Evolutionary conservation across 108 stramenopile genomes (phyloP), one percentile per base, ranked within the genome.

Genomic region (Pseudonitzschia multiseries): DNA sequence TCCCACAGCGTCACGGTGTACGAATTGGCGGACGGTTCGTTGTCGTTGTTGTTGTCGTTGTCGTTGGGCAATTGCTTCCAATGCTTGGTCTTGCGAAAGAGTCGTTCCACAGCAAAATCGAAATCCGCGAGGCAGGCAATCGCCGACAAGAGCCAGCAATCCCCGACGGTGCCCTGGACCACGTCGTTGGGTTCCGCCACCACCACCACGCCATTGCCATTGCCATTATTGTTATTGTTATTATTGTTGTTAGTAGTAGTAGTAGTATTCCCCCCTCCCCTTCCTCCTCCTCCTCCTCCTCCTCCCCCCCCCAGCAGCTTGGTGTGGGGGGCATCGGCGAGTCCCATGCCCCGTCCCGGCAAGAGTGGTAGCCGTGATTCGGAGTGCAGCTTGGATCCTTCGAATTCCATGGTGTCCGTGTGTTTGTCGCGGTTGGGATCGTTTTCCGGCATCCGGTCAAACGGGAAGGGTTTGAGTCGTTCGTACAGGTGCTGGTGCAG

Each of bases 61-160:
- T 4, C 56, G 59, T 44, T 57, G 40, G 74, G 80, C 59, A 56
- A 32, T 52, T 72, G 41, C 13, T 72, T 59, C 65, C 72, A 14
- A 28, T 81, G 57, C 48, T 63, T 70, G 12, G 80, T 81, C 44
- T 81, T 81, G 46, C 80, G 74, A 72, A 75, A 81, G 27, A 74
- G 31, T 8, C 66, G 53, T 41, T 81, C 75, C 46, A 81, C 75
- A 42, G 74, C 80, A 51, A 74, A 74, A 60, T 81, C 80, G 28
- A 81, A 81, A 68, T 81, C 80, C 24, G 80, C 80, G 65, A 81
- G 51, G 31, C 63, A 54, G 36, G 53, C 56, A 68, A 81, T 81
- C 2, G 72, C 81, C 10, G 81, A 81, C n/a, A 81, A 50, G 26
- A 81, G 36, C 81, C 81, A 81, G 53, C 81, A 81, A 72, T 81